phyloP scores from a whole-genome alignment of 2,329 filamentous ascomycete genomes.

The Clonostachys chloroleuca region DNA sequence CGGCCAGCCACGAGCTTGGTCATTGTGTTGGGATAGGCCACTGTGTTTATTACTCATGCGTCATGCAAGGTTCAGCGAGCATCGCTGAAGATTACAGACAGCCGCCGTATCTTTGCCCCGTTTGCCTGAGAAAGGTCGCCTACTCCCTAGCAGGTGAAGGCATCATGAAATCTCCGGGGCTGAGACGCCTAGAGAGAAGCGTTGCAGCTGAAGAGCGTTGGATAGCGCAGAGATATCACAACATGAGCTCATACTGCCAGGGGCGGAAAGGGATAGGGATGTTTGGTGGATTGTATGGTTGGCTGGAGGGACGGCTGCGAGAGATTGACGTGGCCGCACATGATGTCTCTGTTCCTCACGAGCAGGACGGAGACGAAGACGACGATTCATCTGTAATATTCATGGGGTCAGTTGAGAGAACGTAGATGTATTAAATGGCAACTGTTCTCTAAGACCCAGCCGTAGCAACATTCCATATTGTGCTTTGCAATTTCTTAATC shows the following conservation, averaged over 20 bases:
- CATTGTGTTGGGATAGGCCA: constrained; percentile 66
- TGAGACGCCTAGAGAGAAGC: background rate
- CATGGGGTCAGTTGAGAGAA: too few relatives aligned
- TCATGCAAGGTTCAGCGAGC: constrained; percentile 56
- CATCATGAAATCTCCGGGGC: background rate
- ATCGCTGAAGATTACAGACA: constrained; percentile 56
- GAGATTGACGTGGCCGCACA: background rate
- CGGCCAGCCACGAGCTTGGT: constrained; percentile 60
- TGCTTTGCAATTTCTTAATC: too few relatives aligned
- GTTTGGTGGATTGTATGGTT: constrained; percentile 39
- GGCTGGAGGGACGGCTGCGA: constrained; percentile 22
- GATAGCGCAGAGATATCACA: constrained; percentile 27
- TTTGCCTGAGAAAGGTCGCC: constrained; percentile 51
- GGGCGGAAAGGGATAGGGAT: constrained; percentile 30
- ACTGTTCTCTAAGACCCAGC: too few relatives aligned
- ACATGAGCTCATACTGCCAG: constrained; percentile 34
- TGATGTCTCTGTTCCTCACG: too few relatives aligned
- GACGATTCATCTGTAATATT: too few relatives aligned
- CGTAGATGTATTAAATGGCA: too few relatives aligned
- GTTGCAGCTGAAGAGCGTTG: constrained; percentile 7
- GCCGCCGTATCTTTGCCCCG: constrained; percentile 58
- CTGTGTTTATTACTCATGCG: constrained; percentile 61
- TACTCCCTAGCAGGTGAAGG: background rate
- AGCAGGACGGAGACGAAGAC: too few relatives aligned
- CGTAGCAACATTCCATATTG: too few relatives aligned